Evolutionary conservation across 345 rosid species (phyloP).

Genomic region (Eucalyptus rudis): DNA sequence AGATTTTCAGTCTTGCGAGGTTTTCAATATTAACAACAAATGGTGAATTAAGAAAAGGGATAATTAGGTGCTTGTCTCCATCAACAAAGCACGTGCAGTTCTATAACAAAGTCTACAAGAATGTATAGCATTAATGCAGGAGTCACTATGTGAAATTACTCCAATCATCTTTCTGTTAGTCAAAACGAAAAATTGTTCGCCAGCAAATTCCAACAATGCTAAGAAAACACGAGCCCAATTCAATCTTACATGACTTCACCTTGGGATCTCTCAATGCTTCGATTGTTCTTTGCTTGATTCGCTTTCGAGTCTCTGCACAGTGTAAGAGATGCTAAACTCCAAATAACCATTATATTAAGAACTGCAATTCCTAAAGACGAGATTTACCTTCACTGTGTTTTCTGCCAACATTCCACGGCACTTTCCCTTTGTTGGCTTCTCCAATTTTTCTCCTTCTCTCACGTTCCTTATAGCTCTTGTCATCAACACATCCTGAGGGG

Average conservation of each 20-base stretch:
- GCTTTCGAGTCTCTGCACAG: conserved; percentile 49
- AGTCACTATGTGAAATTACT: background rate
- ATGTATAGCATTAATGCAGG: background rate
- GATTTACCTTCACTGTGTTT: conserved; percentile 55
- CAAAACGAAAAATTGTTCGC: background rate
- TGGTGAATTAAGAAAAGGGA: background rate
- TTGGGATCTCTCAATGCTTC: conserved; percentile 85
- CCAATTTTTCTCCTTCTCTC: conserved; percentile 53
- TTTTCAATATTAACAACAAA: background rate
- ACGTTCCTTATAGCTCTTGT: conserved; percentile 10
- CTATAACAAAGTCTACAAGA: background rate
- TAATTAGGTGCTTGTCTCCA: background rate
- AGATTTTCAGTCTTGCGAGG: background rate
- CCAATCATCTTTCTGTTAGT: background rate
- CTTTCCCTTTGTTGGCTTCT: conserved; percentile 63
- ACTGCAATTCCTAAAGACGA: background rate
- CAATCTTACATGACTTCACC: conserved; percentile 87
- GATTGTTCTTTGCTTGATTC: conserved; percentile 70
- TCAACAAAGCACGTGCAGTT: background rate
- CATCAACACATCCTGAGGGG: background rate
- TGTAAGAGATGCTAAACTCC: background rate
- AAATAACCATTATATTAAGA: background rate
- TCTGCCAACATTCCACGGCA: conserved; percentile 84
- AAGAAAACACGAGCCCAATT: background rate
- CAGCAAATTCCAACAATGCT: background rate